Evolutionary conservation across 345 rosid genomes (phyloP), one percentile per base, ranked within the genome.

Genomic region (Eucalyptus erythrocorys): DNA sequence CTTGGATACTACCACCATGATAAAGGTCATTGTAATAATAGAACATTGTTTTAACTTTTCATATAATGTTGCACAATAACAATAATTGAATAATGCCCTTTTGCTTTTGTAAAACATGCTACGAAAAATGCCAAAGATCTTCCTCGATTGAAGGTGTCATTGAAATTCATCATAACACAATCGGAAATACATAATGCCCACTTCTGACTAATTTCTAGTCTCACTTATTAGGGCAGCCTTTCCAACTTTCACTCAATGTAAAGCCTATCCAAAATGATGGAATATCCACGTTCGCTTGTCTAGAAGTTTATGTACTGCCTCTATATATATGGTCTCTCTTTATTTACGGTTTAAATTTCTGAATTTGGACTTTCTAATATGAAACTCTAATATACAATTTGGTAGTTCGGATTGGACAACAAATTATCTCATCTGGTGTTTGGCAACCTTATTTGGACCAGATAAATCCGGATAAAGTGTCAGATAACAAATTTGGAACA

Each of bases 311-410:
- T 5, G 24, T 5, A 9, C 14, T 9, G 13, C 10, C 21, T 37
- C 26, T 4, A 8, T 34, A 68, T 8, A 68, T 19, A 19, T 68
- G 13, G 4, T 68, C 12, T 71, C 45, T 37, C 45, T 3, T 4
- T 2, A 19, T 4, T 71, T 17, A 71, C 2, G 5, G 11, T 21
- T 71, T 64, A 37, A 19, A 19, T 3, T 71, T 71, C 19, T 37
- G 7, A 4, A 5, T 3, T 11, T 1, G 2, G 2, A 37, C 42
- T 76, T 76, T 21, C 27, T 37, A 76, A 76, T 22, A 10, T 0
- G 45, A 76, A 37, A 37, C 26, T 71, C 26, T 6, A 71, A 19
- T 5, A 37, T 37, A 10, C 12, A 76, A 24, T 21, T 37, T 76
- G 15, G 27, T 11, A 76, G 15, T 37, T 1, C 8, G 1, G 7